Evolutionary conservation across 2,329 filamentous ascomycete species (phyloP).

Genomic region (Phaeosphaeriaceae sp.): DNA sequence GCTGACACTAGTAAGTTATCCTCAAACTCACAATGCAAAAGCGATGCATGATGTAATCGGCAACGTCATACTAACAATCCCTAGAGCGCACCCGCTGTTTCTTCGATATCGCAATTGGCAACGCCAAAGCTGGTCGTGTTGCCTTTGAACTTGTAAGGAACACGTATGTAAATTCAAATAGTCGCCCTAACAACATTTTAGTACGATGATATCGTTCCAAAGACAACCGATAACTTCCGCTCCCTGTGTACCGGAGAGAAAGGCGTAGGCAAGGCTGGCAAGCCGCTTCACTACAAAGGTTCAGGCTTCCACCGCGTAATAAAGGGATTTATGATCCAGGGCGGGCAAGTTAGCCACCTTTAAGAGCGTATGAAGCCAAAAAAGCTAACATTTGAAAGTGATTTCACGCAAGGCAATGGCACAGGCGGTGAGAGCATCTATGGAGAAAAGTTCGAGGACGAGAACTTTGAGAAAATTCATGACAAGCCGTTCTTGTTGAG

Average conservation of each 20-base stretch:
- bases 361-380: neutral
- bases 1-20: constrained; percentile 30
- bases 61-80: constrained; percentile 7
- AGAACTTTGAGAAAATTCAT: constrained; percentile 93
- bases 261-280: constrained; percentile 78
- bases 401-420: constrained; percentile 93
- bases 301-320: constrained; percentile 95
- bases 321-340: constrained; percentile 98
- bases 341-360: constrained; percentile 60
- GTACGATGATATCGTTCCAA: constrained; percentile 71
- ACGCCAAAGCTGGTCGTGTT: constrained; percentile 75
- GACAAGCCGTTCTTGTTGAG: constrained; percentile 91
- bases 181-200: constrained; percentile 14
- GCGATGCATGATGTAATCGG: neutral
- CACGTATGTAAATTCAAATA: neutral
- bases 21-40: neutral
- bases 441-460: constrained; percentile 94
- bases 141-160: constrained; percentile 78
- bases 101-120: constrained; percentile 89
- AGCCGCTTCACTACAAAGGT: constrained; percentile 90
- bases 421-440: constrained; percentile 98
- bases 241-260: constrained; percentile 95
- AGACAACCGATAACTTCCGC: constrained; percentile 96
- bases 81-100: constrained; percentile 78
- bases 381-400: constrained; percentile 46